Base-by-base conservation (phyloP, 257 asterid species). In the Galeopsis tetrahit region DNA sequence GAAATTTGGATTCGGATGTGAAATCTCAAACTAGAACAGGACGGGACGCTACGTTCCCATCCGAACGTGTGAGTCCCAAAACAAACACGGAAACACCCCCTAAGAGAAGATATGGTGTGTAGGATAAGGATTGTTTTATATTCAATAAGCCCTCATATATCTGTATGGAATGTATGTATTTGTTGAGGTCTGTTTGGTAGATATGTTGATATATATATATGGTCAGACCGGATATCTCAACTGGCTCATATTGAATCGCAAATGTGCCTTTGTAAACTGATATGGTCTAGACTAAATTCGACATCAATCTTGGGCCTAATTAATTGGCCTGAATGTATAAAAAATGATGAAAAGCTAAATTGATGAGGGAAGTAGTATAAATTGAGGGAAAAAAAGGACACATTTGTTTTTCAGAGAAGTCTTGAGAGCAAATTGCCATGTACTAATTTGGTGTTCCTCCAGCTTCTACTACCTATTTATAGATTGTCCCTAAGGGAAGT, bases 291-390 rank as follows among this genome's bases (percentile, higher is more conserved):
- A 21, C 28, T 21, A 21, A 21, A 21, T 21, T 21, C 28, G 28
- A 21, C 28, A 21, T 21, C 1, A 21, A 21, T 21, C 28, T 21
- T 21, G 28, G 28, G 28, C 28, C 28, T 21, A 21, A 21, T 21
- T 48, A 5, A 9, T 43, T 51, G 35, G 28, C 1, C 7, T 51
- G 32, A 49, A 51, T 71, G 39, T 28, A 7, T n/a, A 7, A 49
- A 15, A 2, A 21, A 69, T 69, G 74, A 21, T 57, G 28, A 6
- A 10, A 38, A 53, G 5, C 8, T 67, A 11, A 10, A 17, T 13
- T 8, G 38, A 73, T 38, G 44, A 36, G 65, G 66, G 56, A 55
- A 57, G 42, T 35, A 53, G 70, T 49, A 31, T 33, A 11, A 8
- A 49, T 28, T 35, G 38, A 51, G 64, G 28, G 33, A 58, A 10